A percentile compares a stretch with the other conserved stretches of the same genome.
Conservation (phyloP, 2,329 filamentous ascomycete genomes). For the Sarocladium oryzae region DNA sequence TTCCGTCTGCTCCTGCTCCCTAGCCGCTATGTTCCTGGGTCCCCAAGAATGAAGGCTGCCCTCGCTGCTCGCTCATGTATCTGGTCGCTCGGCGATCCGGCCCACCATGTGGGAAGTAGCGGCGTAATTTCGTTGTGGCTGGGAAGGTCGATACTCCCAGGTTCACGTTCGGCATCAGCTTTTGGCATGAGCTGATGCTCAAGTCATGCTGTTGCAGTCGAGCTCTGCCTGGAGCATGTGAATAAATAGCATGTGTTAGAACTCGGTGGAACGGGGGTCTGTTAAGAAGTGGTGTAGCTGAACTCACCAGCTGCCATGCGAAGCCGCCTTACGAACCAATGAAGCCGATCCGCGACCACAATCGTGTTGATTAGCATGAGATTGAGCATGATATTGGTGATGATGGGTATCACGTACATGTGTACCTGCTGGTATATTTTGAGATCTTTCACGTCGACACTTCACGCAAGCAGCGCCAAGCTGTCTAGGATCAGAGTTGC, state of each 20-base stretch:
- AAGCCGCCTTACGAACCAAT: constrained; percentile 42
- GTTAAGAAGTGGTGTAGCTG: not conserved
- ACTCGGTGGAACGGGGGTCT: too few species aligned
- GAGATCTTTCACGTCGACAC: constrained; percentile 40
- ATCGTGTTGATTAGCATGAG: constrained; percentile 45
- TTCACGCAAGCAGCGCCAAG: not conserved
- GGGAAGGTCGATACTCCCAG: too few species aligned
- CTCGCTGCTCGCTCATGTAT: too few species aligned
- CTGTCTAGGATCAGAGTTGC: constrained; percentile 30
- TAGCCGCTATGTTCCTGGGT: not conserved
- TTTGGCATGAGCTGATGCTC: too few species aligned
- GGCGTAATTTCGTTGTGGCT: too few species aligned
- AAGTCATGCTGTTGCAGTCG: too few species aligned
- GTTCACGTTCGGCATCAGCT: too few species aligned
- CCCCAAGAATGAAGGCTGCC: not conserved
- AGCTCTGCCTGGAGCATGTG: not conserved
- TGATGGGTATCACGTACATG: constrained; percentile 41
- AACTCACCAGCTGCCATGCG: constrained; percentile 27
- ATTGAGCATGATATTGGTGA: constrained; percentile 41
- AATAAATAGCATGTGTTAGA: too few species aligned
- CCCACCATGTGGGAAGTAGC: too few species aligned
- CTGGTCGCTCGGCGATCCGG: too few species aligned
- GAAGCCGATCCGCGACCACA: constrained; percentile 39
- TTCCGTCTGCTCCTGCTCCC: not conserved
- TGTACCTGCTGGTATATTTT: constrained; percentile 45